phyloP scores from a whole-genome alignment of 805 yeast species.

The Candida odintsovae region DNA sequence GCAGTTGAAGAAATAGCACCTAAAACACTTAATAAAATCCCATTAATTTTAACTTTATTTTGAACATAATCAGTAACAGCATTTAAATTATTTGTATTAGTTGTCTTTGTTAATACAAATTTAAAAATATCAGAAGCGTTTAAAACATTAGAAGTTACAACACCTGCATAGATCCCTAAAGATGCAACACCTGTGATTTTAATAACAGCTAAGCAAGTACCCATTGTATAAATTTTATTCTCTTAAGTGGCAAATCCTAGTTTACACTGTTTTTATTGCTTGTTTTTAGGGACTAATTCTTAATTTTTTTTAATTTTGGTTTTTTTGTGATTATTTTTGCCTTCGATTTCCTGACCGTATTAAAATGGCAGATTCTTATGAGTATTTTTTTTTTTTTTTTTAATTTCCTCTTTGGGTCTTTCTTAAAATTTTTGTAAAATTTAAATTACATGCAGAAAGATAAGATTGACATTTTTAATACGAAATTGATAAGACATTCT shows the following conservation, averaged over 20 bases:
- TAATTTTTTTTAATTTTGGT: background rate
- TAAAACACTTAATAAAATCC: conserved; percentile 26
- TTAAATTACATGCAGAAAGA: too few species aligned
- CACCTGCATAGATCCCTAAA: conserved; percentile 57
- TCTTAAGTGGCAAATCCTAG: background rate
- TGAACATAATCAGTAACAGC: conserved; percentile 17
- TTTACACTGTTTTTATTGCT: background rate
- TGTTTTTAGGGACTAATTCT: background rate
- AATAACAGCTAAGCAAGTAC: conserved; percentile 48
- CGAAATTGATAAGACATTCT: too few species aligned
- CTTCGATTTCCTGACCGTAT: background rate
- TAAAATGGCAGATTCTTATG: background rate
- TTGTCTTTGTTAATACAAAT: conserved; percentile 27
- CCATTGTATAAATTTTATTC: too few species aligned
- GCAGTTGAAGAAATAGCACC: conserved; percentile 45
- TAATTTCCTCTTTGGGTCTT: too few species aligned
- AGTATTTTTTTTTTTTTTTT: too few species aligned
- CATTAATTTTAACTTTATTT: conserved; percentile 18
- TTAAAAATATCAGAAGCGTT: conserved; percentile 17
- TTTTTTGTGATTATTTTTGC: background rate
- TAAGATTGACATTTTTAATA: too few species aligned
- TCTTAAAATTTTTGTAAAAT: too few species aligned
- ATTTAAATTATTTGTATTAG: conserved; percentile 25
- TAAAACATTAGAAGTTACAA: conserved; percentile 33
- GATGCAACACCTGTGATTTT: conserved; percentile 63